A percentile compares a stretch with the other conserved stretches of the same genome.
These are phyloP conservation scores for Blastomyces gilchristii DNA, from an alignment of 2,329 filamentous ascomycete genomes.

Conservation along the genomic window DNA sequence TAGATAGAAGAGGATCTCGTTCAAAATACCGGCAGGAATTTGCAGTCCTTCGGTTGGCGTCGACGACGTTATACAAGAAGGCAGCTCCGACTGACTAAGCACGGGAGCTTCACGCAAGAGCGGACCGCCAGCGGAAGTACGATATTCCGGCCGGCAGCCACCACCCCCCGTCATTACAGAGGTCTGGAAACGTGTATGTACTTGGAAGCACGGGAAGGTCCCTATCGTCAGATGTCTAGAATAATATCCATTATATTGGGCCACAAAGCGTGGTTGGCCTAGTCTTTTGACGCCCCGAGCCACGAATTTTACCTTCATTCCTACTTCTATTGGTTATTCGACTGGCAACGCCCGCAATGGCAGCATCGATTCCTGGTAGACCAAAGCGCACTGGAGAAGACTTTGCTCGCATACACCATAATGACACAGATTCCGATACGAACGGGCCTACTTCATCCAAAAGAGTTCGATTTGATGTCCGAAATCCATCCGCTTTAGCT, in stretches of 20 bases:
- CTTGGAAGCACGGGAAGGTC: background rate
- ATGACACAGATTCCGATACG: constrained; percentile 32
- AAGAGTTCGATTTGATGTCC: constrained; percentile 84
- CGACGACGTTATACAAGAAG: background rate
- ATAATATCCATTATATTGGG: background rate
- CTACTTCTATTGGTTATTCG: background rate
- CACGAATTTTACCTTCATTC: background rate
- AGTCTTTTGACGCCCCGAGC: background rate
- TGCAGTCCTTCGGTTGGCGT: too few species aligned
- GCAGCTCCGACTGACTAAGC: background rate
- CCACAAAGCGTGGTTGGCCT: background rate
- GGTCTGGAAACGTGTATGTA: too few species aligned
- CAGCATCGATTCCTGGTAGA: constrained; percentile 53
- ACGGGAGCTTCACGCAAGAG: background rate
- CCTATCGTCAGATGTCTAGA: background rate
- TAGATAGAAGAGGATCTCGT: background rate
- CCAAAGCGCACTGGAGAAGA: constrained; percentile 76
- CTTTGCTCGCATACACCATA: constrained; percentile 65
- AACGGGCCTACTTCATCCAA: constrained; percentile 47
- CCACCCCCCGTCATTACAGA: background rate
- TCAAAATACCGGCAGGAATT: background rate
- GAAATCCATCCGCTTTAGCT: constrained; percentile 86
- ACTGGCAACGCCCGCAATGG: constrained; percentile 15
- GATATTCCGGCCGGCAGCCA: background rate
- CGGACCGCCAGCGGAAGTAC: background rate